A percentile compares a stretch with the other conserved stretches of the same genome.
phyloP scores from a whole-genome alignment of 2,329 filamentous ascomycete species.

The Talaromyces pinophilus region DNA sequence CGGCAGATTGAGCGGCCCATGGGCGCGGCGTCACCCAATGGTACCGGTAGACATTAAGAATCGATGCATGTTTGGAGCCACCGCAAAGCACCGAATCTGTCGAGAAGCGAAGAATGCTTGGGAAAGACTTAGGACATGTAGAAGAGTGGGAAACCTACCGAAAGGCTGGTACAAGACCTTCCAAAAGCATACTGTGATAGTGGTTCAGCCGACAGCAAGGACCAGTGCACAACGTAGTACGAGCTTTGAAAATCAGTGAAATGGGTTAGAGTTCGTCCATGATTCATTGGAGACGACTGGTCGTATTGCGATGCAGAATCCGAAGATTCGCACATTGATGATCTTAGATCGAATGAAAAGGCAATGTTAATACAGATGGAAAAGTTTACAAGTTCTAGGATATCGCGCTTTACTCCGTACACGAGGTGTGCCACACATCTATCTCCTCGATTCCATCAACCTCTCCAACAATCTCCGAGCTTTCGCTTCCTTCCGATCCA shows the following conservation, averaged over 20 bases:
- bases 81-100: background rate
- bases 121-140: background rate
- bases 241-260: background rate
- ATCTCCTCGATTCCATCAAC: slow-evolving; percentile 24
- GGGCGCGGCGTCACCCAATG: no score
- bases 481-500: slow-evolving; percentile 57
- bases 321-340: background rate
- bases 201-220: background rate
- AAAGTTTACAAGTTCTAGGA: background rate
- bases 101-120: background rate
- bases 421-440: background rate
- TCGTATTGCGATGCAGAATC: background rate
- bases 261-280: no score
- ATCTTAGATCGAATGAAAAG: background rate
- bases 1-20: no score
- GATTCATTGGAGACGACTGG: background rate
- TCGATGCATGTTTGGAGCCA: background rate
- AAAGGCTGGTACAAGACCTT: background rate
- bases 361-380: background rate
- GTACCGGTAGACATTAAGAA: no score
- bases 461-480: slow-evolving; percentile 49
- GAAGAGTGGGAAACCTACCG: background rate
- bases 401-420: background rate
- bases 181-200: background rate
- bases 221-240: background rate